Base-by-base conservation (phyloP, 306 rosid species). In the Canavalia ensiformis region DNA sequence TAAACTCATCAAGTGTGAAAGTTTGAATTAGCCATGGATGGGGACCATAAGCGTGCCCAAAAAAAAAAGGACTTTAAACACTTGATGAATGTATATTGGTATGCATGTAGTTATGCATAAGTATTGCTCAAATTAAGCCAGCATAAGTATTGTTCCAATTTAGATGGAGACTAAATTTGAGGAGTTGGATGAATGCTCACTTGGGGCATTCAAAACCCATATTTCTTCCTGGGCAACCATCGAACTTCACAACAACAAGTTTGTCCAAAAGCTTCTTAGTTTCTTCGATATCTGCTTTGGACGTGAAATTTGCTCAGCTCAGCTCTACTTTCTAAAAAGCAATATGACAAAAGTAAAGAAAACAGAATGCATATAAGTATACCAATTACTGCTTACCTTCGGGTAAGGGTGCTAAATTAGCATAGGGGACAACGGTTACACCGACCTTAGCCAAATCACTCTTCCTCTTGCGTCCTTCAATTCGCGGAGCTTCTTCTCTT, bases 181-280 rank as follows among this genome's bases (percentile, higher is more conserved):
- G 37, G 63, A 58, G 42, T 74, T 51, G 37, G 79, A 82, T 4
- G 50, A 35, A 83, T 39, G 34, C 90, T 74, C 88, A 93, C 97
- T 83, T 90, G 84, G 92, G 87, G 82, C 87, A 88, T 60, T 88
- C 58, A 70, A 84, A 83, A 72, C 89, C 92, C 89, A 88, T 81
- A 34, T 79, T 42, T 39, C 79, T 72, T 39, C 86, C 93, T 4
- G 50, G 74, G 81, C 33, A 68, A 84, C 77, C 85, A 76, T 91
- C 78, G 79, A 90, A 78, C 91, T 91, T 93, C 82, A 91, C 78
- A 75, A 91, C 88, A 60, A 82, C 97, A 81, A 93, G 88, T 84
- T 91, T 93, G 63, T 91, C 93, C 87, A 93, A 81, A 66, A 91
- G 87, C 71, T 86, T 86, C 80, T 69, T 90, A 62, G 84, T 85